These are phyloP conservation scores for Phyllosticta citribraziliensis DNA, from an alignment of 2,329 filamentous ascomycete species.

Conservation along the genomic window DNA sequence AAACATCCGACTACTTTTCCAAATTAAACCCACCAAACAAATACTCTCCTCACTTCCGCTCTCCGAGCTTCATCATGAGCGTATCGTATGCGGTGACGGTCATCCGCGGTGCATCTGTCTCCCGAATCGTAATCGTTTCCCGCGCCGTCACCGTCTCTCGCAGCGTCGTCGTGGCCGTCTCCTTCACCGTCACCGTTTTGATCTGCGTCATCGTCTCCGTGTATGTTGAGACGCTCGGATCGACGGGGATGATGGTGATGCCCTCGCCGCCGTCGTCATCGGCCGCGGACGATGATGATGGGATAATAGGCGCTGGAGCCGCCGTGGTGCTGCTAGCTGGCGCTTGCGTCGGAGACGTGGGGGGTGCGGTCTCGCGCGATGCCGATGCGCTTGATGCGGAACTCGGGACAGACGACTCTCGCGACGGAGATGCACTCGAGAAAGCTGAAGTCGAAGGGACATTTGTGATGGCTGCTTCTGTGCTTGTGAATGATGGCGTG, in stretches of 20 bases:
- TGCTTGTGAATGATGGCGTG: neutral
- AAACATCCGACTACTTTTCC: no score
- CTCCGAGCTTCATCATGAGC: neutral
- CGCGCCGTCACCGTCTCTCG: constrained; percentile 1
- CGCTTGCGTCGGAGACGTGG: neutral
- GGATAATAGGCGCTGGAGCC: neutral
- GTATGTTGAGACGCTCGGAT: constrained; percentile 15
- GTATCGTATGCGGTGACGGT: neutral
- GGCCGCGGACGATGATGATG: neutral
- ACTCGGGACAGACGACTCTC: neutral
- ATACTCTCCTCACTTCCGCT: neutral
- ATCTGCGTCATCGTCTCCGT: constrained; percentile 22
- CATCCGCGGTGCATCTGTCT: neutral
- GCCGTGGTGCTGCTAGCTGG: neutral
- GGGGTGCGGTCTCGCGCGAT: neutral
- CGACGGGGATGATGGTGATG: constrained; percentile 11
- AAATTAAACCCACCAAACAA: neutral
- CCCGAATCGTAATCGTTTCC: neutral
- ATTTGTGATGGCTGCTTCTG: neutral
- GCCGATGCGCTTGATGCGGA: neutral
- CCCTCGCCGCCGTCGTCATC: neutral
- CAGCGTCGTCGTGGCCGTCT: constrained; percentile 9
- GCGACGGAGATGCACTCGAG: neutral
- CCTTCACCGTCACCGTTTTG: constrained; percentile 18
- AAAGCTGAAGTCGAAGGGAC: neutral